Percentiles rank a stretch among this genome's conserved stretches.
Conservation (phyloP, 2,329 filamentous ascomycete species). For the Trichoderma cornu-damae region DNA sequence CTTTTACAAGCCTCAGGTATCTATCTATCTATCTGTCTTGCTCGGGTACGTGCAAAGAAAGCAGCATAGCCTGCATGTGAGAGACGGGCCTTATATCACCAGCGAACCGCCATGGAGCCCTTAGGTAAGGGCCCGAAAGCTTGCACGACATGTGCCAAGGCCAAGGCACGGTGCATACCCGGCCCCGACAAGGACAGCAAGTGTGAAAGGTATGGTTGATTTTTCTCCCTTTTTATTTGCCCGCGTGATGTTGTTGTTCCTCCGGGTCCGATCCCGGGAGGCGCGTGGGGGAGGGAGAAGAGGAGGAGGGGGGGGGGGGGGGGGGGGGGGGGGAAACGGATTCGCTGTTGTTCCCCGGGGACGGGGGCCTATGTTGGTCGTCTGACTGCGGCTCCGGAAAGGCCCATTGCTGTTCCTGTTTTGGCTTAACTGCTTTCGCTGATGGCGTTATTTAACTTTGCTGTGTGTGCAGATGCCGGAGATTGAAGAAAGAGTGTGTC, state of each 20-base stretch:
- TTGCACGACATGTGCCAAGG: slow-evolving; percentile 47
- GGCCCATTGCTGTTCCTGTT: not conserved
- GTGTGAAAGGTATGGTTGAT: slow-evolving; percentile 44
- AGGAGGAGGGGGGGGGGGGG: not conserved
- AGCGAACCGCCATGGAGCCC: slow-evolving; percentile 23
- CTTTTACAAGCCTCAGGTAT: slow-evolving; percentile 2
- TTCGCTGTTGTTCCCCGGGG: not conserved
- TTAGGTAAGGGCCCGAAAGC: slow-evolving; percentile 44
- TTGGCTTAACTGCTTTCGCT: not conserved
- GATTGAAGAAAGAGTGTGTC: slow-evolving; percentile 44
- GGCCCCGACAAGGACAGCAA: slow-evolving; percentile 37
- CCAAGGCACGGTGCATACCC: slow-evolving; percentile 47
- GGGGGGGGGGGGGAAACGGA: too few species aligned
- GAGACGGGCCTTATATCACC: not conserved
- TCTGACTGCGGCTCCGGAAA: not conserved
- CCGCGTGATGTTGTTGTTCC: not conserved
- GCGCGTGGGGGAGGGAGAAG: not conserved
- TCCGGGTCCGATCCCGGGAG: slow-evolving; percentile 2
- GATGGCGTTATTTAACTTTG: not conserved
- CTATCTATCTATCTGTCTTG: too few species aligned
- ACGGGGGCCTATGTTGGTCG: not conserved
- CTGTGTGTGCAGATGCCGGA: slow-evolving; percentile 39
- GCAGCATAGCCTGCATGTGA: not conserved
- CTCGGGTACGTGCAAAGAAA: not conserved
- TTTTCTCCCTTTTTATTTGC: not conserved